A percentile compares a stretch with the other conserved stretches of the same genome.
These are phyloP conservation scores for Chlorencoelia australis DNA, from an alignment of 2,329 filamentous ascomycete species.

Conservation along the genomic window DNA sequence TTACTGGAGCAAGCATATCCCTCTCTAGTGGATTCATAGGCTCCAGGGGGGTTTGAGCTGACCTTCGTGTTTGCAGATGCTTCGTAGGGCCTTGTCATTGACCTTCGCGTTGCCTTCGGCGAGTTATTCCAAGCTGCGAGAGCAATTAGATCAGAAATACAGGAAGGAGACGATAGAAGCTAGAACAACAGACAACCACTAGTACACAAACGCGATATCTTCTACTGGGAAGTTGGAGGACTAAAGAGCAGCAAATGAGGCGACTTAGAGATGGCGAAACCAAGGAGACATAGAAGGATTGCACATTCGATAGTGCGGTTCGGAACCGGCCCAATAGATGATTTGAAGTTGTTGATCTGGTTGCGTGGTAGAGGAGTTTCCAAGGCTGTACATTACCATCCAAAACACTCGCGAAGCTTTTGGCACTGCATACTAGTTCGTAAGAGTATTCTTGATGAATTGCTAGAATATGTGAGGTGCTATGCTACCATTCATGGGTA, in stretches of 20 bases:
- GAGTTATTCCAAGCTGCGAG: constrained; percentile 25
- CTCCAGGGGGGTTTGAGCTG: constrained; percentile 14
- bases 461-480: no score
- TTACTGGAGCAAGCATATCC: constrained; percentile 30
- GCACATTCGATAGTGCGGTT: no score
- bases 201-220: constrained; percentile 31
- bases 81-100: constrained; percentile 47
- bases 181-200: constrained; percentile 17
- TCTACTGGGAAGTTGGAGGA: constrained; percentile 34
- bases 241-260: constrained; percentile 26
- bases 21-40: not conserved
- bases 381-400: no score
- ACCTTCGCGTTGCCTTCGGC: constrained; percentile 47
- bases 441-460: no score
- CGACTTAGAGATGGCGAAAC: constrained; percentile 14
- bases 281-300: constrained; percentile 3
- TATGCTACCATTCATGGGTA: no score
- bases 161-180: not conserved
- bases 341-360: no score
- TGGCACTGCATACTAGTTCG: no score
- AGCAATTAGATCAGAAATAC: not conserved
- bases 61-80: constrained; percentile 36
- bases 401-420: no score
- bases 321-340: no score
- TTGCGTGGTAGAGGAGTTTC: no score